Evolutionary conservation across 2,329 filamentous ascomycete genomes (phyloP), one percentile per base, ranked within the genome.

Genomic region (Fonsecaea nubica): DNA sequence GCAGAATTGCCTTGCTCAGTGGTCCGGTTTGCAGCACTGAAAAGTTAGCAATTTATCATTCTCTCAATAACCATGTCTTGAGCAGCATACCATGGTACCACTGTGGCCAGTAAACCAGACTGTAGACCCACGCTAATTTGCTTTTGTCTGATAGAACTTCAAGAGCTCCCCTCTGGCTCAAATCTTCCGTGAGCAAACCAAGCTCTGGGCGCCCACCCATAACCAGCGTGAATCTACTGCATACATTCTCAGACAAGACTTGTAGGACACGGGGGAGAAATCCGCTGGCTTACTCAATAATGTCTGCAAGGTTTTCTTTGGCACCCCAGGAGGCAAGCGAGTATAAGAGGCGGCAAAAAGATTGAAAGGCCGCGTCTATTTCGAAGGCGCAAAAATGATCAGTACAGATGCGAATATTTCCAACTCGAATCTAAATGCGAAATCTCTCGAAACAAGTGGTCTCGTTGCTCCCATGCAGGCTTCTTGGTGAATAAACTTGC

Each of bases 11-110:
- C 21, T 15, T n/a, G 30, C 58, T 53, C 42, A 53, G 7, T 15
- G 58, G 58, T 61, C 58, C 58, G 8, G 1, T 36, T n/a, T 53
- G 45, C 21, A 61, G 18, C 32, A 61, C 58, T 61, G 32, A 15
- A 33, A 48, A 2, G 5, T 58, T 40, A 58, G 56, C 38, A 21
- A 33, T n/a, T 21, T 15, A 32, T n/a, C 38, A 21, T 21, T 3
- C 15, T 12, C 32, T 35, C 33, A n/a, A n/a, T n/a, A 13, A 9
- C 1, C 15, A 18, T 45, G 40, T 5, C n/a, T 18, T 2, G 3
- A 25, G 48, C 1, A 30, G 18, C 56, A 13, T 42, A 58, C 56
- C 56, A 48, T 58, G 21, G 30, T 42, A 9, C 56, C 56, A 58
- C 48, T 48, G 21, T 42, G 4, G 56, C 35, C 2, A 35, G 1